A percentile compares a stretch with the other conserved stretches of the same genome.
Conservation (phyloP, 208 protist species). For the Leishmania aethiopica region DNA sequence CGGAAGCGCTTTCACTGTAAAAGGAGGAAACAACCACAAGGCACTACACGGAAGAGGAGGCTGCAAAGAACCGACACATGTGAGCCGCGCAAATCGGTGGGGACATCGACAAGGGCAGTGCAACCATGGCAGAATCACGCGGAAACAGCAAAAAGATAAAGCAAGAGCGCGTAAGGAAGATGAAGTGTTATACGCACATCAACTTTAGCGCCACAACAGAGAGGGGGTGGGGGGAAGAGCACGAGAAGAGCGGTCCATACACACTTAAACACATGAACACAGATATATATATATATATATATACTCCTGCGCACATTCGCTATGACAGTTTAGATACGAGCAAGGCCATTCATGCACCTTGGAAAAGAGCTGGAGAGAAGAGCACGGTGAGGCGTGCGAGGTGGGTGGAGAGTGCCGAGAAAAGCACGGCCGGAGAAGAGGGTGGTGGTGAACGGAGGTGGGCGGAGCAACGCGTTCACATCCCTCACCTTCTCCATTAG, state of each 20-base stretch:
- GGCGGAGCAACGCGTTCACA: background rate
- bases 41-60: background rate
- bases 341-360: background rate
- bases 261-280: background rate
- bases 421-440: background rate
- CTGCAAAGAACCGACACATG: background rate
- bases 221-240: background rate
- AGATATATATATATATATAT: background rate
- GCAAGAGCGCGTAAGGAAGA: background rate
- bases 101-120: background rate
- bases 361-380: background rate
- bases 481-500: background rate
- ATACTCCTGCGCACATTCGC: background rate
- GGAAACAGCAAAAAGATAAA: background rate
- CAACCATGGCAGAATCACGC: background rate
- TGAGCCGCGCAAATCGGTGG: background rate
- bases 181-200: background rate
- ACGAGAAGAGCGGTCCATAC: background rate
- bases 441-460: background rate
- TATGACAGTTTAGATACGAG: background rate
- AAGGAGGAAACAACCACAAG: background rate
- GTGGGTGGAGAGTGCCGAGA: background rate
- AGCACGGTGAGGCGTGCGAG: no score
- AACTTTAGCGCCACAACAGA: background rate
- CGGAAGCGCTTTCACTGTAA: background rate